Evolutionary conservation across 2,329 filamentous ascomycete genomes (phyloP).

Genomic region (Paraconiothyrium brasiliense): DNA sequence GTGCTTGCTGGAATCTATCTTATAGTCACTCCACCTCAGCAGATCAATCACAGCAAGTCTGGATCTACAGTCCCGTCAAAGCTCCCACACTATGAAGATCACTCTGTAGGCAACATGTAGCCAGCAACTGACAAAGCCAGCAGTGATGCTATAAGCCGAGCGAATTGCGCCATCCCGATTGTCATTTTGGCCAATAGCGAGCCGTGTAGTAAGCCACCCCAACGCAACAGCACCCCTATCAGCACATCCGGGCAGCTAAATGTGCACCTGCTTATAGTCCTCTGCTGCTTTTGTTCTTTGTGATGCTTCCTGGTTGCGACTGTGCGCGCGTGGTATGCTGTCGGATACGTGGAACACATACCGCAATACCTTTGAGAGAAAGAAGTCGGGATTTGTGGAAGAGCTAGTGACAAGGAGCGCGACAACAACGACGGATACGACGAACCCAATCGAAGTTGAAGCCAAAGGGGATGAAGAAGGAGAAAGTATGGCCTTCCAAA

Average conservation of each 20-base stretch:
- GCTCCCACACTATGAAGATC: background rate
- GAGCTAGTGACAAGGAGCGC: background rate
- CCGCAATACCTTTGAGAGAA: slow-evolving; percentile 9
- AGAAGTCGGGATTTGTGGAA: background rate
- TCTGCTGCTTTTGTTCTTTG: background rate
- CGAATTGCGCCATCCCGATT: slow-evolving; percentile 14
- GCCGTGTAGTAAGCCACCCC: background rate
- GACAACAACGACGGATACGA: background rate
- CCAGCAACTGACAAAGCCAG: background rate
- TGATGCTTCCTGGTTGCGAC: background rate
- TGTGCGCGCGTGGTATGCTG: slow-evolving; percentile 4
- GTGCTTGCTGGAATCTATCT: background rate
- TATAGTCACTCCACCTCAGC: background rate
- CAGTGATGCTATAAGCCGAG: slow-evolving; percentile 10
- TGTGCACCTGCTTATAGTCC: background rate
- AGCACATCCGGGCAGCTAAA: background rate
- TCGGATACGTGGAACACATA: slow-evolving; percentile 13
- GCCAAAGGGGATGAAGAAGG: background rate
- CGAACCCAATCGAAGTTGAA: background rate
- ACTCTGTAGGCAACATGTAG: background rate
- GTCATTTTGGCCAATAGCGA: background rate
- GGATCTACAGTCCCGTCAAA: too few relatives aligned
- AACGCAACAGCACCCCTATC: background rate
- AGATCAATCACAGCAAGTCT: too few relatives aligned
- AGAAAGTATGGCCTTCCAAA: background rate